Percentiles rank a stretch among this genome's conserved stretches.
Evolutionary conservation across 371 early-diverging fungal genomes (phyloP).

Genomic region (Mucor circinelloides): DNA sequence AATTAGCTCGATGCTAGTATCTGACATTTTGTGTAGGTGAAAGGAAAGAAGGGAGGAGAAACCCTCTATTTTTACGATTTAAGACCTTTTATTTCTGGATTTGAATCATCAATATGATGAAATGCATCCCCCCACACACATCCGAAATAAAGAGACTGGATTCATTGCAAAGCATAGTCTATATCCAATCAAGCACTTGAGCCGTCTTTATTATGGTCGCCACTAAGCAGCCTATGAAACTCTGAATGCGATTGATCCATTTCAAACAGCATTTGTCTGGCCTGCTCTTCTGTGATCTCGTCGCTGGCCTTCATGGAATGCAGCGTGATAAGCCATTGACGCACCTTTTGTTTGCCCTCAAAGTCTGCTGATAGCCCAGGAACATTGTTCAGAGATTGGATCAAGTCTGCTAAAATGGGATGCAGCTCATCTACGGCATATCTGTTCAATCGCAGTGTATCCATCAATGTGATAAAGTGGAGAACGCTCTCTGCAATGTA

Average conservation of each 20-base stretch:
- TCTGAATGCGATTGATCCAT: constrained; percentile 77
- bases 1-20: constrained; percentile 62
- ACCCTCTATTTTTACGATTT: neutral
- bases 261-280: constrained; percentile 92
- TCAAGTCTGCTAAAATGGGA: constrained; percentile 87
- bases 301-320: constrained; percentile 93
- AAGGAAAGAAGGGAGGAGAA: neutral
- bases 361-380: constrained; percentile 79
- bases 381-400: constrained; percentile 86
- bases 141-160: no score
- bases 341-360: constrained; percentile 79
- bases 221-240: constrained; percentile 64
- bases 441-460: constrained; percentile 84
- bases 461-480: constrained; percentile 94
- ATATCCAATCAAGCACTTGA: neutral
- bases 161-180: neutral
- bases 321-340: constrained; percentile 88
- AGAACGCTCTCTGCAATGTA: constrained; percentile 87
- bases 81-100: no score
- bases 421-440: constrained; percentile 92
- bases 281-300: constrained; percentile 84
- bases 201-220: constrained; percentile 36
- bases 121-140: neutral
- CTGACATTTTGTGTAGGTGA: constrained; percentile 9
- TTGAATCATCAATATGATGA: no score